Percentiles rank a stretch among this genome's conserved stretches.
phyloP scores from a whole-genome alignment of 768 basidiomycete species.

The Boletus insuetus region DNA sequence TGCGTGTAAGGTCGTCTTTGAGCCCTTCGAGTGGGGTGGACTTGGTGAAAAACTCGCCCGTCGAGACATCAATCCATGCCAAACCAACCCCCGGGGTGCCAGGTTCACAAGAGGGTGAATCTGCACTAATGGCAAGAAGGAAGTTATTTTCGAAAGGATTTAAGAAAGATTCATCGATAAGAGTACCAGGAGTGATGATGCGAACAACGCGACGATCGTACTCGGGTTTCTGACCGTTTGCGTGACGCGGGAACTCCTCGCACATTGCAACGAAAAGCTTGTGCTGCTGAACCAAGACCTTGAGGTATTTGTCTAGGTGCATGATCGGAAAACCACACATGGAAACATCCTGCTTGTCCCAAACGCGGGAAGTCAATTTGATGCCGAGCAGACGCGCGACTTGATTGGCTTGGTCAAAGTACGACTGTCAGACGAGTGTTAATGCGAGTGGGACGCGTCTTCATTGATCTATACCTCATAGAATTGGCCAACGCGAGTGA shows the following conservation, averaged over 20 bases:
- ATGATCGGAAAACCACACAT: slow-evolving; percentile 92
- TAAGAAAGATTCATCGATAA: slow-evolving; percentile 88
- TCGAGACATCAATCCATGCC: slow-evolving; percentile 94
- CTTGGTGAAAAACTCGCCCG: slow-evolving; percentile 89
- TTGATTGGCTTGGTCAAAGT: slow-evolving; percentile 86
- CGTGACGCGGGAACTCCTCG: slow-evolving; percentile 75
- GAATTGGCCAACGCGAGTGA: slow-evolving; percentile 93
- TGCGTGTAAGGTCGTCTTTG: slow-evolving; percentile 79
- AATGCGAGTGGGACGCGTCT: not conserved
- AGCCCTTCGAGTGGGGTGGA: slow-evolving; percentile 49
- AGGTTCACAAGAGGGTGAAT: slow-evolving; percentile 1
- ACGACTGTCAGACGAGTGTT: slow-evolving; percentile 56
- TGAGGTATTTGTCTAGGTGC: slow-evolving; percentile 85
- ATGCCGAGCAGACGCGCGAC: slow-evolving; percentile 77
- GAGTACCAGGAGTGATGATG: slow-evolving; percentile 89
- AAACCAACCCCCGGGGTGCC: slow-evolving; percentile 49
- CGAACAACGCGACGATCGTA: slow-evolving; percentile 83
- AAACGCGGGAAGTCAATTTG: slow-evolving; percentile 75
- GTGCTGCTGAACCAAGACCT: slow-evolving; percentile 78
- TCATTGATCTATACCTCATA: slow-evolving; percentile 66
- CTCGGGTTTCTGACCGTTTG: slow-evolving; percentile 48
- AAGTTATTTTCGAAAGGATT: slow-evolving; percentile 89
- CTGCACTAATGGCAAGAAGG: slow-evolving; percentile 61
- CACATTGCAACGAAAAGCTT: slow-evolving; percentile 89
- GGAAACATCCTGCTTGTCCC: slow-evolving; percentile 63